Conservation (phyloP, 768 basidiomycete genomes). For the Amanita muscaria region DNA sequence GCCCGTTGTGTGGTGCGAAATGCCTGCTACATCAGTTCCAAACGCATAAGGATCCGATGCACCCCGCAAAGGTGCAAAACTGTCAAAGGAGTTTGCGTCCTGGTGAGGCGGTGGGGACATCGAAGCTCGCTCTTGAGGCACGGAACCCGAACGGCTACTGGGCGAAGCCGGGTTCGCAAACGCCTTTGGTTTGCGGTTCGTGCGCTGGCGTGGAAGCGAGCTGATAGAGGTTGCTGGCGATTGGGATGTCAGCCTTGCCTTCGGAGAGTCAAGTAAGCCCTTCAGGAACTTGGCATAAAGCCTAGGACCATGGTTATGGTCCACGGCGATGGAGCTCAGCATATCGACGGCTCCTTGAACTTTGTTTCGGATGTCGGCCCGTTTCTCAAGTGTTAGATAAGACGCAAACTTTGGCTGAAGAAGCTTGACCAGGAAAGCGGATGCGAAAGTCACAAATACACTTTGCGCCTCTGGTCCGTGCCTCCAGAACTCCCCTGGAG, state of each 20-base stretch:
- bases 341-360: slow-evolving; percentile 64
- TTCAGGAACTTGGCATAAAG: slow-evolving; percentile 74
- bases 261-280: slow-evolving; percentile 56
- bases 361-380: slow-evolving; percentile 49
- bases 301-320: slow-evolving; percentile 75
- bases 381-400: slow-evolving; percentile 49
- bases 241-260: slow-evolving; percentile 18
- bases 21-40: slow-evolving; percentile 4
- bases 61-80: slow-evolving; percentile 33
- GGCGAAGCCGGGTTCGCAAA: slow-evolving; percentile 5
- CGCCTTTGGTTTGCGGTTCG: neutral
- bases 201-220: slow-evolving; percentile 2
- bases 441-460: slow-evolving; percentile 74
- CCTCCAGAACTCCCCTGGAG: slow-evolving; percentile 44
- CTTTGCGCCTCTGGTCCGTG: slow-evolving; percentile 77
- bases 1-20: slow-evolving; percentile 14
- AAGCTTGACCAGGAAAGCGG: slow-evolving; percentile 81
- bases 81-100: slow-evolving; percentile 38
- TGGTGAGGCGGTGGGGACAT: slow-evolving; percentile 39
- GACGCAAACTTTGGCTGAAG: slow-evolving; percentile 66
- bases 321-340: slow-evolving; percentile 63
- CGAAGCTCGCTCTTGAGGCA: slow-evolving; percentile 33
- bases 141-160: slow-evolving; percentile 22
- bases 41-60: slow-evolving; percentile 34
- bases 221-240: neutral